Evolutionary conservation across 73 alveolate genomes (phyloP), one percentile per base, ranked within the genome.

Genomic region (Blepharisma stoltei): DNA sequence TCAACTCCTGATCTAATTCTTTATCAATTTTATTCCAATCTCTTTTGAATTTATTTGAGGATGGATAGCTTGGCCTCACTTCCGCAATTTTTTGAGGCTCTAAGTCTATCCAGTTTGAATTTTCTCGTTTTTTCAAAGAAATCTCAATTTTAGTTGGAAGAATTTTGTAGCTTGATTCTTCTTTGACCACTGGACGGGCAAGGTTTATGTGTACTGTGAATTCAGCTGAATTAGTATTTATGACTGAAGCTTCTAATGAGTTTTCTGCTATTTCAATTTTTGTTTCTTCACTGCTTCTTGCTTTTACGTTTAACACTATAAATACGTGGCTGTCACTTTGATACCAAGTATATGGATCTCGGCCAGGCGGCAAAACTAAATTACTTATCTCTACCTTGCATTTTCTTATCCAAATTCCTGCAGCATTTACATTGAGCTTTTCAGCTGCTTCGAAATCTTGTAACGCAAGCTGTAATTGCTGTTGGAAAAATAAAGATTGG

Each of bases 11-110:
- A 67, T 89, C 95, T 54, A 91, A 80, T 71, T 95, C 98, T 76
- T 89, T 95, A 80, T 97, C 99, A 41, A 97, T 85, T 77, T 91
- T 84, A 70, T 81, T 83, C 99, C 99, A 97, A 79, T 97, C 93
- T 81, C 81, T 84, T 81, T 87, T 86, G 66, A 86, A 86, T 53
- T 84, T 78, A 32, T 97, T 88, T 4, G 97, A 88, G 6, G 98
- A 80, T 6, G 99, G 99, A 82, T 97, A 97, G 1, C 54, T n/a
- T 11, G 79, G 79, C 71, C 78, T 50, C 0, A 54, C 52, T 54
- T 45, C 79, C 7, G 38, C 54, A 45, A 1, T 25, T 47, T 47
- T 71, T 8, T 8, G n/a, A 2, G 73, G 73, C 23, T 78, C 88
- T 6, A 88, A 70, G 11, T 66, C 75, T 54, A 45, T 45, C 98